phyloP scores from a whole-genome alignment of 768 basidiomycete species.

The Rhodotorula toruloides region DNA sequence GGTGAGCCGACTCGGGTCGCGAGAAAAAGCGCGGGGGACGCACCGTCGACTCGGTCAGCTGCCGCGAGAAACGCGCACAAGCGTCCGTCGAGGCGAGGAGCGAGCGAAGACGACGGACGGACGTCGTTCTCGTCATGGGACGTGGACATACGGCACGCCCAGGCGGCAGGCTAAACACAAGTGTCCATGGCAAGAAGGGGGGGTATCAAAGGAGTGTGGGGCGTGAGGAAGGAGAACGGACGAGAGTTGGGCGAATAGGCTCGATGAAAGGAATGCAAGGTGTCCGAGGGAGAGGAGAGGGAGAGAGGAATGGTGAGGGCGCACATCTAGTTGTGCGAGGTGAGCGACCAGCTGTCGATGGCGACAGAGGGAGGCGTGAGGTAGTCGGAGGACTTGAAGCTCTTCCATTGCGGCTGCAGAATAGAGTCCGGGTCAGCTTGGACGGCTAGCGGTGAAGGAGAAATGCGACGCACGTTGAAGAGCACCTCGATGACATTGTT shows the following conservation, averaged over 20 bases:
- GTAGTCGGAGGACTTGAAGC: constrained; percentile 51
- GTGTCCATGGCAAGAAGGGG: too few relatives aligned
- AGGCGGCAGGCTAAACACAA: too few relatives aligned
- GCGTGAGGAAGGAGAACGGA: too few relatives aligned
- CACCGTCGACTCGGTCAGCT: too few relatives aligned
- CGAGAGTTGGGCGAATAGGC: too few relatives aligned
- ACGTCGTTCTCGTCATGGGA: too few relatives aligned
- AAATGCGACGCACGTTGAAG: constrained; percentile 54
- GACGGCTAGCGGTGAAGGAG: background rate
- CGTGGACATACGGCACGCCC: too few relatives aligned
- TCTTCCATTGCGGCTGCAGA: constrained; percentile 73
- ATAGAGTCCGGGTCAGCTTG: background rate
- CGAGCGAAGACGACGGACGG: too few relatives aligned
- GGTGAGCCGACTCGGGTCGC: too few relatives aligned
- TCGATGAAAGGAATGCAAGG: background rate
- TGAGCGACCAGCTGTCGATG: constrained; percentile 31
- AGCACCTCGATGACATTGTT: constrained; percentile 65
- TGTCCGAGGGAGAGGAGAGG: background rate
- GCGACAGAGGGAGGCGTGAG: constrained; percentile 56
- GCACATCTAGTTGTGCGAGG: constrained; percentile 23
- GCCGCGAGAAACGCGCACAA: too few relatives aligned
- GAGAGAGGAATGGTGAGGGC: background rate
- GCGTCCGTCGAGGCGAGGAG: too few relatives aligned
- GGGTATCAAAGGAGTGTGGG: background rate
- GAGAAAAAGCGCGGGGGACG: too few relatives aligned